Evolutionary conservation across 176 grass and related monocot genomes (phyloP).

Genomic region (Triticum monococcum): DNA sequence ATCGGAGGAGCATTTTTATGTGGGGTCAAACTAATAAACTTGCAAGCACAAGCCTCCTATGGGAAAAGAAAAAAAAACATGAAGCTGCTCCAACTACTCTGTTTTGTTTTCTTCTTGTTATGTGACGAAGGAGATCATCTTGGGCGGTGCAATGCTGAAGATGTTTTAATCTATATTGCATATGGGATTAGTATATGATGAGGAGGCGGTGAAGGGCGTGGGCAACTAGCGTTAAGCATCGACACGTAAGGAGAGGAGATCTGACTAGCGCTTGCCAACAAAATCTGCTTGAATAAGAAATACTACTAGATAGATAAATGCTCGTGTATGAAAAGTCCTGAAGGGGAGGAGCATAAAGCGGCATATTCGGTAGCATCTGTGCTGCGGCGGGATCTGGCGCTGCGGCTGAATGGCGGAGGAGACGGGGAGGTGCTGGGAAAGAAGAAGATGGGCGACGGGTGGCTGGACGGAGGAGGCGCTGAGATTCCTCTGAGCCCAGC

Average conservation of each 20-base stretch:
- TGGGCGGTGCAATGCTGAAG: background rate
- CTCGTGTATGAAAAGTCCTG: too few relatives aligned
- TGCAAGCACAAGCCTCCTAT: too few relatives aligned
- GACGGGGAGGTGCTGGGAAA: fast-evolving
- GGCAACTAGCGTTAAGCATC: too few relatives aligned
- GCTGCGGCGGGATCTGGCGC: background rate
- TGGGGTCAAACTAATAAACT: too few relatives aligned
- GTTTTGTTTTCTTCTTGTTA: too few relatives aligned
- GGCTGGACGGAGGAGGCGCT: background rate
- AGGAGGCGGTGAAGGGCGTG: background rate
- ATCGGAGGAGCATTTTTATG: too few relatives aligned
- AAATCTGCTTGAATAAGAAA: background rate
- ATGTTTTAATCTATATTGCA: background rate
- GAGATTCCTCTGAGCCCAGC: background rate
- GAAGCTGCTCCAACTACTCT: too few relatives aligned
- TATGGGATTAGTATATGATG: background rate
- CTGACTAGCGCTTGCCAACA: background rate
- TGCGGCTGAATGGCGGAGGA: too few relatives aligned
- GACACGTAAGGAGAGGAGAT: background rate
- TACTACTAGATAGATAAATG: too few relatives aligned
- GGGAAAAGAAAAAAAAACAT: too few relatives aligned
- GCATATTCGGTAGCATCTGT: background rate
- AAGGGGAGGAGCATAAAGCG: background rate
- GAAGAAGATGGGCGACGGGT: background rate
- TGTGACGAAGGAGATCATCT: background rate